Evolutionary conservation across 1,284 basidiomycete species (phyloP).

Genomic region (Papiliotrema flavescens): DNA sequence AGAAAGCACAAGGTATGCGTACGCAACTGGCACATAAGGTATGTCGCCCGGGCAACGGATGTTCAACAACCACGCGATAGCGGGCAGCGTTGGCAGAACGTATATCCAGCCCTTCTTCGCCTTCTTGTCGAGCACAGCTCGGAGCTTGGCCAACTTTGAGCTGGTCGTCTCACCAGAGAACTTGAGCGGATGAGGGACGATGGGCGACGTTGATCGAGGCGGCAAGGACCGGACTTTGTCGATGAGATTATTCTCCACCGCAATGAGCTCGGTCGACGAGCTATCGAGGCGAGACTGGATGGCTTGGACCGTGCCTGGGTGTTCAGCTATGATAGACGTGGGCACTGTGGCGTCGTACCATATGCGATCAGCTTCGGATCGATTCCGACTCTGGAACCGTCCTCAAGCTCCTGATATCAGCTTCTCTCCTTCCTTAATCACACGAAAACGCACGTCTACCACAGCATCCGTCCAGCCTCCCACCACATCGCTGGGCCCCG

Average conservation of each 20-base stretch:
- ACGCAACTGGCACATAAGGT: conserved; percentile 82
- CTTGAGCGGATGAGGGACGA: conserved; percentile 70
- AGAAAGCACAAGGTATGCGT: conserved; percentile 73
- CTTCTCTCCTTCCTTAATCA: not conserved
- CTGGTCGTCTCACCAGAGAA: conserved; percentile 60
- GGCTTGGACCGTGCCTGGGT: conserved; percentile 16
- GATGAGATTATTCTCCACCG: conserved; percentile 65
- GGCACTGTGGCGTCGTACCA: conserved; percentile 43
- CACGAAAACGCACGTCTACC: not conserved
- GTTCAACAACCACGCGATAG: conserved; percentile 72
- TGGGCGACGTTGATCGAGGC: conserved; percentile 60
- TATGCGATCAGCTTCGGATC: conserved; percentile 81
- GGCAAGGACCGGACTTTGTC: conserved; percentile 79
- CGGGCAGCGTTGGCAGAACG: conserved; percentile 48
- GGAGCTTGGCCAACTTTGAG: conserved; percentile 33
- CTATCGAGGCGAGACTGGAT: conserved; percentile 37
- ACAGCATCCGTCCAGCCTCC: conserved; percentile 66
- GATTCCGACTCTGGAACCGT: conserved; percentile 66
- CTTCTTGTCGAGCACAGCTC: conserved; percentile 31
- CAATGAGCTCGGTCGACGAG: conserved; percentile 61
- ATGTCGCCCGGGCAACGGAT: conserved; percentile 72
- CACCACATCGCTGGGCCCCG: conserved; percentile 48
- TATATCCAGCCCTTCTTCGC: conserved; percentile 36
- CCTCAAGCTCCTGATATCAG: conserved; percentile 54
- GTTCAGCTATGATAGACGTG: not conserved